A percentile compares a stretch with the other conserved stretches of the same genome.
These are phyloP conservation scores for Penicilliopsis zonata DNA, from an alignment of 495 filamentous ascomycete species.

Conservation along the genomic window DNA sequence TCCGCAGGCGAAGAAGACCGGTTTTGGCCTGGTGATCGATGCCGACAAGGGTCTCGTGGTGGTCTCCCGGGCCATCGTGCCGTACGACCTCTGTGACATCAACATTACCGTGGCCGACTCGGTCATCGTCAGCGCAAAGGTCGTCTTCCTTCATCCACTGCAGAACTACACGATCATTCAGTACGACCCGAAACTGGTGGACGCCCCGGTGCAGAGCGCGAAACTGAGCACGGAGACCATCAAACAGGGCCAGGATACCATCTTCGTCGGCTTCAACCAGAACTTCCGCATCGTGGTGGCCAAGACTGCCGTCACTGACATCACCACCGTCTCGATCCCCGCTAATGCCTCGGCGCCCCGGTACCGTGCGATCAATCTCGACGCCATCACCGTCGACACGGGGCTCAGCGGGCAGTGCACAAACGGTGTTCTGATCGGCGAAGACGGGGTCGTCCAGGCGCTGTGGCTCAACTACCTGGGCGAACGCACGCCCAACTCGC, in stretches of 20 bases:
- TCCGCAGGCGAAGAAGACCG: constrained; percentile 81
- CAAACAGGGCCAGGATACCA: constrained; percentile 80
- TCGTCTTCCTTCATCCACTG: constrained; percentile 94
- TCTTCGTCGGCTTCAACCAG: constrained; percentile 95
- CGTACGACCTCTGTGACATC: constrained; percentile 94
- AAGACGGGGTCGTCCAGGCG: constrained; percentile 86
- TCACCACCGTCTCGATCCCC: constrained; percentile 93
- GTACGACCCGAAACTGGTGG: constrained; percentile 85
- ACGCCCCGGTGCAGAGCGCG: constrained; percentile 85
- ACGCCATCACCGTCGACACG: constrained; percentile 95
- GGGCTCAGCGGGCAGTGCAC: constrained; percentile 82
- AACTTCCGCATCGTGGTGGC: constrained; percentile 88
- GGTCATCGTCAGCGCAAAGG: constrained; percentile 84
- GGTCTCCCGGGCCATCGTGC: constrained; percentile 84
- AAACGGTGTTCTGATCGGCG: constrained; percentile 81
- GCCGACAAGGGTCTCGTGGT: constrained; percentile 91
- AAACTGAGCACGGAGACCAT: constrained; percentile 69
- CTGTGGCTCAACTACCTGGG: constrained; percentile 95
- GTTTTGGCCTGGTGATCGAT: constrained; percentile 90
- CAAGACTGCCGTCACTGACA: constrained; percentile 91
- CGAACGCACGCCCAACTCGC: constrained; percentile 62
- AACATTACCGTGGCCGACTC: constrained; percentile 91
- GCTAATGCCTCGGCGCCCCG: constrained; percentile 84
- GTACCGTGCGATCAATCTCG: constrained; percentile 91
- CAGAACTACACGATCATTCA: constrained; percentile 95